phyloP scores from a whole-genome alignment of 1,284 basidiomycete species.

The Singerocomus inundabilis region DNA sequence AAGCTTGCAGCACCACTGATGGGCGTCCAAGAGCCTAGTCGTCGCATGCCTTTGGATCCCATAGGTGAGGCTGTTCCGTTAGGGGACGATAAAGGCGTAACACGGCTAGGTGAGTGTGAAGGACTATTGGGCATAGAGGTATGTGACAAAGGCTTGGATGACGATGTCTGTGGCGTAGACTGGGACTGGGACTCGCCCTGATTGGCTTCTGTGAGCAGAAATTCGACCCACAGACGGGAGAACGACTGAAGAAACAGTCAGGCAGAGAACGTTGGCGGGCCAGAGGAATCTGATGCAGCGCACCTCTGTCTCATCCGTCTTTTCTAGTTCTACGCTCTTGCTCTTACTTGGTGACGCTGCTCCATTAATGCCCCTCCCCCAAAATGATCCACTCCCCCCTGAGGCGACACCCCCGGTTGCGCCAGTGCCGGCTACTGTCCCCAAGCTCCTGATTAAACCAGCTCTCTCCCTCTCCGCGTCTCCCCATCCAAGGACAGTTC shows the following conservation, averaged over 20 bases:
- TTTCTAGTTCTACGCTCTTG: conserved; percentile 58
- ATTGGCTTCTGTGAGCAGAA: conserved; percentile 85
- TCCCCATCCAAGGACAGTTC: conserved; percentile 87
- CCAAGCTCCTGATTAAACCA: conserved; percentile 43
- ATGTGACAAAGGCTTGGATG: conserved; percentile 36
- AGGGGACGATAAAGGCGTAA: conserved; percentile 13
- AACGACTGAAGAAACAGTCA: conserved; percentile 65
- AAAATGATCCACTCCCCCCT: conserved; percentile 41
- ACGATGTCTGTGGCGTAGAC: conserved; percentile 21
- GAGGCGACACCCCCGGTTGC: conserved; percentile 9
- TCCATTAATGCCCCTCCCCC: conserved; percentile 40
- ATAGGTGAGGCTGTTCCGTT: conserved; percentile 33
- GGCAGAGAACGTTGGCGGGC: neutral
- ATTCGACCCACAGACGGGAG: conserved; percentile 94
- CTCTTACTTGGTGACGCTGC: conserved; percentile 40
- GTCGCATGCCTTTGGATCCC: conserved; percentile 39
- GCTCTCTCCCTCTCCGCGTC: conserved; percentile 90
- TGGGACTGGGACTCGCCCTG: conserved; percentile 43
- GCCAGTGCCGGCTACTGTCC: conserved; percentile 56
- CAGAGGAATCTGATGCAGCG: conserved; percentile 7
- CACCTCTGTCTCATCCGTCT: conserved; percentile 78
- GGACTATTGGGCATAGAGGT: conserved; percentile 53
- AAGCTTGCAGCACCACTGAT: conserved; percentile 42
- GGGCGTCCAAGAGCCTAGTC: conserved; percentile 47
- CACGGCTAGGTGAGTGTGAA: conserved; percentile 31